A percentile compares a stretch with the other conserved stretches of the same genome.
Evolutionary conservation across 495 filamentous ascomycete species (phyloP).

Genomic region (Neurospora tetraspora): DNA sequence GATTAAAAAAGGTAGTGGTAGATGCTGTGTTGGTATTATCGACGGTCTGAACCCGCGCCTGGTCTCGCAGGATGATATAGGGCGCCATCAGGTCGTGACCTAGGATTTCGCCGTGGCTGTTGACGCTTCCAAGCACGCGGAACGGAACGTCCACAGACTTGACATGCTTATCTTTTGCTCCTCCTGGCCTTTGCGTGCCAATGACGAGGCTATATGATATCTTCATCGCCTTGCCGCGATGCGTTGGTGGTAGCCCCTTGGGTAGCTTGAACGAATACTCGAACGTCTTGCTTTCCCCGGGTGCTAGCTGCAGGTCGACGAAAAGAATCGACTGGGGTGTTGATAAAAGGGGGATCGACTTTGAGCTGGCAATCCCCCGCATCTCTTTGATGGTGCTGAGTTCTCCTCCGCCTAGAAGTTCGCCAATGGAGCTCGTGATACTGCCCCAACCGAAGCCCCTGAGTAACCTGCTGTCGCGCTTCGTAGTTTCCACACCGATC

Average conservation of each 20-base stretch:
- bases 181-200: conserved; percentile 79
- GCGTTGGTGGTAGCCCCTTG: conserved; percentile 75
- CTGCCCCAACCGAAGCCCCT: conserved; percentile 80
- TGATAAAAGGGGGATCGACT: conserved; percentile 77
- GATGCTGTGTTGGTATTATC: conserved; percentile 18
- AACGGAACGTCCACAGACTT: conserved; percentile 91
- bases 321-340: conserved; percentile 97
- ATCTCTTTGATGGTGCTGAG: conserved; percentile 90
- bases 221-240: conserved; percentile 89
- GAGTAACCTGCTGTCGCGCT: conserved; percentile 69
- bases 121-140: conserved; percentile 84
- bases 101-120: conserved; percentile 51
- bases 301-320: conserved; percentile 77
- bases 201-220: conserved; percentile 86
- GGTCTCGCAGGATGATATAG: conserved; percentile 80
- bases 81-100: conserved; percentile 88
- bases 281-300: conserved; percentile 83
- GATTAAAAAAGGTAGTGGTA: not conserved
- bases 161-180: conserved; percentile 66
- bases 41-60: conserved; percentile 53
- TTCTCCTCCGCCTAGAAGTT: conserved; percentile 73
- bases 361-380: conserved; percentile 69
- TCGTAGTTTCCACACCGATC: conserved; percentile 65
- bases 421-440: conserved; percentile 78
- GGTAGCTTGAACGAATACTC: conserved; percentile 80